A percentile compares a stretch with the other conserved stretches of the same genome.
These are phyloP conservation scores for Phytophthora uliginosa DNA, from an alignment of 352 stramenopile genomes.

Conservation along the genomic window DNA sequence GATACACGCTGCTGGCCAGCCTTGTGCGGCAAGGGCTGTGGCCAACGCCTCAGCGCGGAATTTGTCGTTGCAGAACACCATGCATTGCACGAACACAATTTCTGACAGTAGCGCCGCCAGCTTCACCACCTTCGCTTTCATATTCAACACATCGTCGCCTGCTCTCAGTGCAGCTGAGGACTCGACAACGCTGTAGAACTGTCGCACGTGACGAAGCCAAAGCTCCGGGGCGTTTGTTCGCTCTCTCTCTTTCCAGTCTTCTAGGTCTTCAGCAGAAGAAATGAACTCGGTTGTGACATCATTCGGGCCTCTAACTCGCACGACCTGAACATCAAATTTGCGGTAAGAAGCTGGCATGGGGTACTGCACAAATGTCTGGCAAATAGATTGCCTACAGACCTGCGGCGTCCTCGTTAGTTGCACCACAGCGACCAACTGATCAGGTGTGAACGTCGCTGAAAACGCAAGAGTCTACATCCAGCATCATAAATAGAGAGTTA, in stretches of 20 bases:
- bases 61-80: conserved; percentile 91
- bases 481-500: not conserved
- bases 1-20: conserved; percentile 74
- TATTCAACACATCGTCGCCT: conserved; percentile 36
- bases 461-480: conserved; percentile 73
- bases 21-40: conserved; percentile 53
- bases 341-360: not conserved
- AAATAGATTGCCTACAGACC: conserved; percentile 31
- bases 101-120: conserved; percentile 69
- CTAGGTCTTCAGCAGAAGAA: conserved; percentile 48
- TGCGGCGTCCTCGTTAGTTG: conserved; percentile 74
- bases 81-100: conserved; percentile 81
- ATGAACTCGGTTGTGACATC: conserved; percentile 80
- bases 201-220: conserved; percentile 75
- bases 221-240: conserved; percentile 60
- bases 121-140: conserved; percentile 68
- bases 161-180: not conserved
- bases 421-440: conserved; percentile 63
- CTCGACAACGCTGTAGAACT: conserved; percentile 75
- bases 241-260: conserved; percentile 62
- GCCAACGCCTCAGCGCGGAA: conserved; percentile 75
- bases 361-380: not conserved
- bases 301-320: conserved; percentile 65
- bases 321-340: conserved; percentile 50
- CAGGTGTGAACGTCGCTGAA: conserved; percentile 81